Evolutionary conservation across 1,284 basidiomycete genomes (phyloP).

Genomic region (Irpex rosettiformis): DNA sequence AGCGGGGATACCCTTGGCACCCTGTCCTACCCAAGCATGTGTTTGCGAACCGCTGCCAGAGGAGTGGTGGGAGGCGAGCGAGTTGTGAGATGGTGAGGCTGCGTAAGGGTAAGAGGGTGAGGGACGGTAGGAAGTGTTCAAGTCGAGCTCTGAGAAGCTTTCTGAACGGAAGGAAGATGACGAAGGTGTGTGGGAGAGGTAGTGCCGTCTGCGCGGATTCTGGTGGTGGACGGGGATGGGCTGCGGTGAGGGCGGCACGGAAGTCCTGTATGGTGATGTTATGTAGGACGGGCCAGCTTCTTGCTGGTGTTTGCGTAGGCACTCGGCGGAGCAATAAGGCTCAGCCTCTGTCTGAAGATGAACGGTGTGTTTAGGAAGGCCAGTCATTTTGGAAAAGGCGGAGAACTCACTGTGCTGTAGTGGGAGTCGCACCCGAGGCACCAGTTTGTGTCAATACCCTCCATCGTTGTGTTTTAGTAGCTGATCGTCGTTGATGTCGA

Average conservation of each 20-base stretch:
- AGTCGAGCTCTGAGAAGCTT: constrained; percentile 18
- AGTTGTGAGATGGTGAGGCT: background rate
- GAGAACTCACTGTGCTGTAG: constrained; percentile 4
- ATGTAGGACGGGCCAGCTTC: background rate
- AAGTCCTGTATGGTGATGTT: background rate
- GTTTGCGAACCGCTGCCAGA: background rate
- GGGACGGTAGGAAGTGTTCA: constrained; percentile 44
- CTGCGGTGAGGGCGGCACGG: background rate
- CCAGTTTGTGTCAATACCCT: constrained; percentile 9
- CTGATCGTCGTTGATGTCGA: constrained; percentile 10
- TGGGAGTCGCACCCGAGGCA: constrained; percentile 8
- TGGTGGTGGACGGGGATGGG: constrained; percentile 2
- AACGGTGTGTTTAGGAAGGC: constrained; percentile 12
- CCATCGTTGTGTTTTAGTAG: constrained; percentile 13
- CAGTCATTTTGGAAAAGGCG: background rate
- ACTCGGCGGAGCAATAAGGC: constrained; percentile 4
- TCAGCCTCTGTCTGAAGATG: constrained; percentile 5
- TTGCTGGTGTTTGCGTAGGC: background rate
- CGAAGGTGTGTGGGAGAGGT: constrained; percentile 4
- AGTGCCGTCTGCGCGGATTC: background rate
- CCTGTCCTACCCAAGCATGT: constrained; percentile 28
- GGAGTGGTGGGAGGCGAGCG: constrained; percentile 5
- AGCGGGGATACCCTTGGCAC: constrained; percentile 30
- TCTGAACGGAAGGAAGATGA: constrained; percentile 13
- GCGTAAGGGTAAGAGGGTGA: constrained; percentile 2